Percentiles rank a stretch among this genome's conserved stretches.
phyloP scores from a whole-genome alignment of 1,284 basidiomycete genomes.

The Pseudozyma flocculosa region DNA sequence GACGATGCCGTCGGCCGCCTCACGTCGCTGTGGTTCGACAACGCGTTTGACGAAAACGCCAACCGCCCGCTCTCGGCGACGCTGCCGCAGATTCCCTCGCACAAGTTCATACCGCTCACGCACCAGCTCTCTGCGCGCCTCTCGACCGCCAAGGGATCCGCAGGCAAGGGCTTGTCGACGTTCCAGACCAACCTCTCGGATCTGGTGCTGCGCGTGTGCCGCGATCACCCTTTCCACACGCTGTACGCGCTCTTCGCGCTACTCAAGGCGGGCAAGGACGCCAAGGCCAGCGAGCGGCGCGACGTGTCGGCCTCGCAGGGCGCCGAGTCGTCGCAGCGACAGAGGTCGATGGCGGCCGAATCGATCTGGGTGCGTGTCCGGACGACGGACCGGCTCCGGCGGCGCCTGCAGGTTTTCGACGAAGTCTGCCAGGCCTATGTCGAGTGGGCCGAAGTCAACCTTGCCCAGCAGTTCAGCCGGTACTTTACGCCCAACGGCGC shows the following conservation, averaged over 20 bases:
- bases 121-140: conserved; percentile 90
- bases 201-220: conserved; percentile 74
- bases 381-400: conserved; percentile 58
- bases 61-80: conserved; percentile 64
- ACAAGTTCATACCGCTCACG: conserved; percentile 84
- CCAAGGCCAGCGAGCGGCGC: conserved; percentile 12
- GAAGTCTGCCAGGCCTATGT: conserved; percentile 72
- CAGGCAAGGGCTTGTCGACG: conserved; percentile 3
- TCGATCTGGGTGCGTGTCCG: conserved; percentile 70
- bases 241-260: conserved; percentile 82
- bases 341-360: conserved; percentile 68
- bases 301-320: conserved; percentile 9
- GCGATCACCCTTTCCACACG: conserved; percentile 90
- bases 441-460: conserved; percentile 73
- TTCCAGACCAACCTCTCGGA: conserved; percentile 70
- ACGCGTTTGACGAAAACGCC: conserved; percentile 68
- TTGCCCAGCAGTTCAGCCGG: conserved; percentile 54
- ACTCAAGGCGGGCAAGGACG: conserved; percentile 35
- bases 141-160: conserved; percentile 53
- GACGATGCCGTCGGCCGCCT: conserved; percentile 77
- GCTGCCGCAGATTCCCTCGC: conserved; percentile 72
- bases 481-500: conserved; percentile 24
- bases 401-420: conserved; percentile 67
- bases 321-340: conserved; percentile 11
- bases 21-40: conserved; percentile 87